Evolutionary conservation across 1,284 basidiomycete genomes (phyloP).

Genomic region (Mycena sp.): DNA sequence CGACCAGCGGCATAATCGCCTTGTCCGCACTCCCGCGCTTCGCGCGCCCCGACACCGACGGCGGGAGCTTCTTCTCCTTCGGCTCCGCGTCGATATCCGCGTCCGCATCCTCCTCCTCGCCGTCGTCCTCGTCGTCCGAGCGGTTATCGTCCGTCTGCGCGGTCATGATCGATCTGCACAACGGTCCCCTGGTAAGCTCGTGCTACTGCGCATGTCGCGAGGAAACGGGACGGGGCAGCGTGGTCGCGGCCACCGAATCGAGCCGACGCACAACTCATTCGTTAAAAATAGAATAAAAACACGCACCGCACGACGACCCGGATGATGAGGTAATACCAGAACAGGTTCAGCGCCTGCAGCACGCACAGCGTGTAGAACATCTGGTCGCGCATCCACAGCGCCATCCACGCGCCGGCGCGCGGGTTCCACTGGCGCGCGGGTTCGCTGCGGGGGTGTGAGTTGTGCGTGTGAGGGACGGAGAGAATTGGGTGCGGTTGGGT

Average conservation of each 20-base stretch:
- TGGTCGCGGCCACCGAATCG: too few relatives aligned
- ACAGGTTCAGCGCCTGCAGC: conserved; percentile 86
- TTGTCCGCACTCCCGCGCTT: too few relatives aligned
- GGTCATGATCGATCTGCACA: not conserved
- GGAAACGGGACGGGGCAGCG: too few relatives aligned
- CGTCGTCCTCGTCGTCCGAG: not conserved
- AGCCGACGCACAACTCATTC: too few relatives aligned
- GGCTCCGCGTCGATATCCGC: too few relatives aligned
- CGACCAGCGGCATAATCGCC: too few relatives aligned
- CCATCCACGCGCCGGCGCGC: conserved; percentile 75
- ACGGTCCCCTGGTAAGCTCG: too few relatives aligned
- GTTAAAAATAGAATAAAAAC: too few relatives aligned
- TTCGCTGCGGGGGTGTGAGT: not conserved
- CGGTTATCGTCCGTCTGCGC: not conserved
- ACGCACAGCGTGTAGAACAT: conserved; percentile 80
- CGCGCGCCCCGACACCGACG: too few relatives aligned
- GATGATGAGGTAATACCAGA: conserved; percentile 89
- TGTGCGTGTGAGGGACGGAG: not conserved
- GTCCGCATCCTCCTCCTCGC: not conserved
- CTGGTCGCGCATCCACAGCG: conserved; percentile 86
- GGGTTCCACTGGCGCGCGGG: conserved; percentile 41
- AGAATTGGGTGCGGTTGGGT: not conserved
- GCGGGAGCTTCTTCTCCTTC: too few relatives aligned
- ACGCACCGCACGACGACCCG: conserved; percentile 68
- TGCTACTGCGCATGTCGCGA: too few relatives aligned